Percentiles rank a stretch among this genome's conserved stretches.
Conservation (phyloP, 768 basidiomycete genomes). For the Phlebiopsis gigantea region DNA sequence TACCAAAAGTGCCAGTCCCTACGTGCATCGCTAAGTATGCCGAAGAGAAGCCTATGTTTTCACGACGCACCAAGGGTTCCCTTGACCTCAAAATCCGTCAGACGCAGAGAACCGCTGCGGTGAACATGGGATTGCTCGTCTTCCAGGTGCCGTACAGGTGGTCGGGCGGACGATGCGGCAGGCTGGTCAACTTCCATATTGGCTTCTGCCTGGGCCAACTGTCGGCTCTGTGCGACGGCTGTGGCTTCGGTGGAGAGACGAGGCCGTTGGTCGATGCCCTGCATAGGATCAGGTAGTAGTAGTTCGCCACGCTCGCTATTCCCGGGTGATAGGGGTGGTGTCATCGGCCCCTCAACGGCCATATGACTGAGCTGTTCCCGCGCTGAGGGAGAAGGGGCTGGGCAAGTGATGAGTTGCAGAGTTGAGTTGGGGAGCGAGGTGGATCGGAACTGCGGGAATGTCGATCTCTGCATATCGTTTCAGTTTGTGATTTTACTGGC, state of each 20-base stretch:
- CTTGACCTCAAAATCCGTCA: slow-evolving; percentile 79
- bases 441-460: slow-evolving; percentile 23
- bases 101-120: slow-evolving; percentile 44
- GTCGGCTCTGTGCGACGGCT: background rate
- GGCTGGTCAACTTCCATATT: slow-evolving; percentile 22
- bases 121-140: slow-evolving; percentile 63
- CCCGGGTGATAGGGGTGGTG: slow-evolving; percentile 63
- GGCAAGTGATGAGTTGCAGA: slow-evolving; percentile 15
- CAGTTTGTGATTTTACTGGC: background rate
- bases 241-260: background rate
- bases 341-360: slow-evolving; percentile 56
- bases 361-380: slow-evolving; percentile 36
- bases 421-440: slow-evolving; percentile 21
- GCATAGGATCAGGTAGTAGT: slow-evolving; percentile 34
- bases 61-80: slow-evolving; percentile 60
- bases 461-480: slow-evolving; percentile 18
- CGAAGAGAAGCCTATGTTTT: background rate
- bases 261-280: slow-evolving; percentile 12
- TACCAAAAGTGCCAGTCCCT: slow-evolving; percentile 97
- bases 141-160: slow-evolving; percentile 58
- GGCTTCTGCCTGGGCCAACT: slow-evolving; percentile 12
- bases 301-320: slow-evolving; percentile 41
- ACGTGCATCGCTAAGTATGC: background rate
- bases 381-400: background rate
- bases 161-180: slow-evolving; percentile 19